These are phyloP conservation scores for Lasiodiplodia sp. DNA, from an alignment of 2,329 filamentous ascomycete species.

Conservation along the genomic window DNA sequence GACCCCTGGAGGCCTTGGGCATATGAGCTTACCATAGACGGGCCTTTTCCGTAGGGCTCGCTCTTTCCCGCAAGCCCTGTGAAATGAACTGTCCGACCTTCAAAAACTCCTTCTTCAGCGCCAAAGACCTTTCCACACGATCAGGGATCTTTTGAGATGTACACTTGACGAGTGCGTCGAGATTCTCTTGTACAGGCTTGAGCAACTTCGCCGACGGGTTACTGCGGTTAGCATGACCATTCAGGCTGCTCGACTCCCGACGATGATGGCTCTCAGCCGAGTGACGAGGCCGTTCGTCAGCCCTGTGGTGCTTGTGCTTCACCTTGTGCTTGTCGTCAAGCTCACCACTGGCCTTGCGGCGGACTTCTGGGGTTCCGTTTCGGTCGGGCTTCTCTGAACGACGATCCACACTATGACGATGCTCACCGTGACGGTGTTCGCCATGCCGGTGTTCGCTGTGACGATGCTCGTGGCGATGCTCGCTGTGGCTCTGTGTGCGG, in stretches of 20 bases:
- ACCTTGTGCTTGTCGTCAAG: constrained; percentile 55
- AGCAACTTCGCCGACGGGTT: constrained; percentile 52
- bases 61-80: constrained; percentile 52
- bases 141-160: constrained; percentile 69
- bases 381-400: constrained; percentile 43
- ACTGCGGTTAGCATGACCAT: constrained; percentile 35
- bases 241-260: constrained; percentile 35
- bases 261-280: constrained; percentile 35
- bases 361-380: constrained; percentile 54
- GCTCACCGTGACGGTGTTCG: constrained; percentile 49
- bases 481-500: constrained; percentile 36
- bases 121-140: constrained; percentile 66
- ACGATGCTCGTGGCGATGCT: constrained; percentile 29
- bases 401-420: constrained; percentile 48
- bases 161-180: constrained; percentile 66
- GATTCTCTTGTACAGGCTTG: constrained; percentile 66
- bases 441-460: constrained; percentile 48
- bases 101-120: constrained; percentile 67
- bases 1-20: neutral
- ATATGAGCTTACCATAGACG: constrained; percentile 58
- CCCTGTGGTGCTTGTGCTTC: constrained; percentile 59
- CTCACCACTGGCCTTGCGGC: constrained; percentile 55
- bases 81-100: constrained; percentile 70
- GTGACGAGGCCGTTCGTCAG: constrained; percentile 55
- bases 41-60: constrained; percentile 51